phyloP scores from a whole-genome alignment of 2,329 filamentous ascomycete species.

The Aspergillus pseudoviridinutans region DNA sequence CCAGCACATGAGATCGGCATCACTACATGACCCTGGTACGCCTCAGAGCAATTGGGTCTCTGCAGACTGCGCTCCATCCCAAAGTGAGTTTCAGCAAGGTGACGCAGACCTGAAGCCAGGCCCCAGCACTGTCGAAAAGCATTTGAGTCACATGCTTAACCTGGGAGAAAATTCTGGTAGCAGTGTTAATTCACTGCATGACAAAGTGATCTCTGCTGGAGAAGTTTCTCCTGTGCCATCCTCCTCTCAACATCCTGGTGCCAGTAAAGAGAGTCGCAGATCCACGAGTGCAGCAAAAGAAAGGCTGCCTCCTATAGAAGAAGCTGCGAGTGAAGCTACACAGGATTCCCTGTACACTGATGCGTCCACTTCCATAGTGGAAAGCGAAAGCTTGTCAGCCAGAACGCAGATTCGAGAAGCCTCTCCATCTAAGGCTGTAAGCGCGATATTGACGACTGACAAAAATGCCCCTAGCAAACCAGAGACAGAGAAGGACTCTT shows the following conservation, averaged over 20 bases:
- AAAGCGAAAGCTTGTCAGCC: neutral
- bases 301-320: slow-evolving; percentile 9
- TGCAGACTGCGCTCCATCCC: neutral
- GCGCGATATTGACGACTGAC: slow-evolving; percentile 5
- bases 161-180: neutral
- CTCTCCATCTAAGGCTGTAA: slow-evolving; percentile 9
- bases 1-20: neutral
- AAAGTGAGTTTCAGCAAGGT: neutral
- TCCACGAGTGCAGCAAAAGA: slow-evolving; percentile 2
- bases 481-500: neutral
- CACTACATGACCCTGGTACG: neutral
- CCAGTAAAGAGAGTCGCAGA: neutral
- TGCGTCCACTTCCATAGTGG: neutral
- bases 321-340: neutral
- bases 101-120: neutral
- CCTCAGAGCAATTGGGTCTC: neutral
- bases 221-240: neutral
- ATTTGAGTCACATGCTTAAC: neutral
- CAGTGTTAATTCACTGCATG: neutral
- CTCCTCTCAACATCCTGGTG: neutral
- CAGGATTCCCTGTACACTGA: neutral
- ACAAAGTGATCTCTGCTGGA: neutral
- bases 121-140: neutral
- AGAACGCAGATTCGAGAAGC: slow-evolving; percentile 1
- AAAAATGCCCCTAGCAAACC: neutral